Conservation (phyloP, 2,329 filamentous ascomycete species). For the Canariomyces notabilis region DNA sequence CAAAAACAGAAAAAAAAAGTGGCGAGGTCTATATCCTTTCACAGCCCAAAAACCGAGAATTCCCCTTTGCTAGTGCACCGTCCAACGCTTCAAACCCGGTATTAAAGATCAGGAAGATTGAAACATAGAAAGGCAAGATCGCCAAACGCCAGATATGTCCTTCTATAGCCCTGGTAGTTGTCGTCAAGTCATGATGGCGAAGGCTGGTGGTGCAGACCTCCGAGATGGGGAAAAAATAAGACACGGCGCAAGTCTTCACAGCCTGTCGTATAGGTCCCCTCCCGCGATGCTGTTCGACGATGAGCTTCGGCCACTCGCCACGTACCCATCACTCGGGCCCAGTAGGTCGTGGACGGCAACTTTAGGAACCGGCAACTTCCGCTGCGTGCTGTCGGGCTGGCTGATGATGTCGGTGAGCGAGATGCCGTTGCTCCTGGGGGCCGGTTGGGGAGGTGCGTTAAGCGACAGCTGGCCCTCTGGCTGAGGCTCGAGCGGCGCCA, state of each 20-base stretch:
- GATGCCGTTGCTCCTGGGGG: constrained; percentile 60
- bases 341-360: constrained; percentile 82
- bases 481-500: constrained; percentile 56
- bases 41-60: background rate
- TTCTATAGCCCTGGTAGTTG: constrained; percentile 21
- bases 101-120: constrained; percentile 15
- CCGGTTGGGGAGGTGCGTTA: constrained; percentile 43
- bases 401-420: constrained; percentile 91
- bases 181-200: constrained; percentile 21
- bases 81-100: constrained; percentile 9
- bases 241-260: constrained; percentile 28
- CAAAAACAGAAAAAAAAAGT: constrained; percentile 20
- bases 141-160: constrained; percentile 18
- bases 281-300: constrained; percentile 73
- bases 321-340: constrained; percentile 59
- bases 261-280: constrained; percentile 58
- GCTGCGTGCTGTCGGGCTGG: constrained; percentile 76
- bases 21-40: constrained; percentile 21
- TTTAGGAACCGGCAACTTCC: constrained; percentile 89
- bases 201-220: constrained; percentile 9
- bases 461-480: constrained; percentile 39
- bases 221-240: constrained; percentile 5
- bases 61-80: background rate
- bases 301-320: constrained; percentile 71
- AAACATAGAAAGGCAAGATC: constrained; percentile 3